These are phyloP conservation scores for Fraxinus nigra DNA, from an alignment of 305 asterid species.

Conservation along the genomic window DNA sequence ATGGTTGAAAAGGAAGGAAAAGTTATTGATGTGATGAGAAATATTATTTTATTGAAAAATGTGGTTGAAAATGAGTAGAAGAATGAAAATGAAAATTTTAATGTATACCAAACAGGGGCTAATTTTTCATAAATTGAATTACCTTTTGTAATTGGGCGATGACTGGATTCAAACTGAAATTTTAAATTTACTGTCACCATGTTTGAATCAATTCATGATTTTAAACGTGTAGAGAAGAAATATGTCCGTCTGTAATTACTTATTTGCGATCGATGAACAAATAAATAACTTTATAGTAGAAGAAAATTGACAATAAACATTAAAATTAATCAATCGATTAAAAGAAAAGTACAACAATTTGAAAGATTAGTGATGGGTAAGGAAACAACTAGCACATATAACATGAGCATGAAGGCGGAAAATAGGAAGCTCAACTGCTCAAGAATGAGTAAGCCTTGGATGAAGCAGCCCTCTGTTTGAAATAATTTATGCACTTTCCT, in stretches of 20 bases:
- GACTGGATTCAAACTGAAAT: background rate
- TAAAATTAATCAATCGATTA: background rate
- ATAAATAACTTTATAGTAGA: too few relatives aligned
- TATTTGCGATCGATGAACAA: background rate
- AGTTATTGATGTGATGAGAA: too few relatives aligned
- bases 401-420: background rate
- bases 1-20: too few relatives aligned
- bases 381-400: background rate
- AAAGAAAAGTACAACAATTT: background rate
- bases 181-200: background rate
- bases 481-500: background rate
- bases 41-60: too few relatives aligned
- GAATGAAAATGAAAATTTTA: too few relatives aligned
- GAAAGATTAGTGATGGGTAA: background rate
- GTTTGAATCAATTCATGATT: background rate
- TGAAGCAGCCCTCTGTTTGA: background rate
- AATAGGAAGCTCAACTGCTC: background rate
- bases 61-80: too few relatives aligned
- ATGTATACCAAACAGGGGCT: too few relatives aligned
- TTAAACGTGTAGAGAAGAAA: background rate
- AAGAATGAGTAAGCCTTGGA: background rate
- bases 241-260: background rate
- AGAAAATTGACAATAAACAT: background rate
- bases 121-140: background rate
- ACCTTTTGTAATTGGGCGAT: background rate